Evolutionary conservation across 2,329 filamentous ascomycete genomes (phyloP).

Genomic region (Diaporthe humulicola): DNA sequence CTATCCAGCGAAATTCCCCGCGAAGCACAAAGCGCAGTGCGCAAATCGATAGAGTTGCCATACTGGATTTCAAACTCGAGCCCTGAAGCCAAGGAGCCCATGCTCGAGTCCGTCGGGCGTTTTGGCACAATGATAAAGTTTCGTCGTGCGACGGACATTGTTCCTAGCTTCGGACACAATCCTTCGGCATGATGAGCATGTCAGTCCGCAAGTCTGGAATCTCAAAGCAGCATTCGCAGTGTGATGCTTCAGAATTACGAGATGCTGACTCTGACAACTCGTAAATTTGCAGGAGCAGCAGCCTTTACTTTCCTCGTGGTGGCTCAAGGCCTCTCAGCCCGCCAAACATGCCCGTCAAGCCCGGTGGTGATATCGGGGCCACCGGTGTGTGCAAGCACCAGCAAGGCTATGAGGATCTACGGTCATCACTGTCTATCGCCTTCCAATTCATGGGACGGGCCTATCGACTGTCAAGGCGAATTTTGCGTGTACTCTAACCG

Average conservation of each 20-base stretch:
- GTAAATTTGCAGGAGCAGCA: not conserved
- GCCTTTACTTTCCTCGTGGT: not conserved
- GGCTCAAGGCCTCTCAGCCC: not conserved
- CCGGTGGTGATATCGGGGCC: not conserved
- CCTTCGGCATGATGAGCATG: not conserved
- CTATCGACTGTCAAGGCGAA: not conserved
- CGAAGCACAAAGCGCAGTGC: not conserved
- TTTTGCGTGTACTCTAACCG: conserved; percentile 17
- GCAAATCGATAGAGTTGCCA: too few relatives aligned
- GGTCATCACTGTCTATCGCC: not conserved
- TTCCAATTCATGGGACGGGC: not conserved
- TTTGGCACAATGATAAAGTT: not conserved
- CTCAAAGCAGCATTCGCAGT: not conserved
- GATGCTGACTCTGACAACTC: not conserved
- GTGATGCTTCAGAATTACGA: not conserved
- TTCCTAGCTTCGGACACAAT: not conserved
- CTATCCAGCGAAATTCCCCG: not conserved
- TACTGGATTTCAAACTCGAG: not conserved
- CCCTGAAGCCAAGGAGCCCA: not conserved
- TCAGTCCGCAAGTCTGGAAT: not conserved
- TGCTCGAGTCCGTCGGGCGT: not conserved
- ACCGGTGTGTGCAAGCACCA: not conserved
- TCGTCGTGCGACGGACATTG: not conserved
- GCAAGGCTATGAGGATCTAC: not conserved
- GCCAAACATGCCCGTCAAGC: not conserved